Evolutionary conservation across 371 early-diverging fungal genomes (phyloP), one percentile per base, ranked within the genome.

Genomic region (Encephalitozoon cuniculi): DNA sequence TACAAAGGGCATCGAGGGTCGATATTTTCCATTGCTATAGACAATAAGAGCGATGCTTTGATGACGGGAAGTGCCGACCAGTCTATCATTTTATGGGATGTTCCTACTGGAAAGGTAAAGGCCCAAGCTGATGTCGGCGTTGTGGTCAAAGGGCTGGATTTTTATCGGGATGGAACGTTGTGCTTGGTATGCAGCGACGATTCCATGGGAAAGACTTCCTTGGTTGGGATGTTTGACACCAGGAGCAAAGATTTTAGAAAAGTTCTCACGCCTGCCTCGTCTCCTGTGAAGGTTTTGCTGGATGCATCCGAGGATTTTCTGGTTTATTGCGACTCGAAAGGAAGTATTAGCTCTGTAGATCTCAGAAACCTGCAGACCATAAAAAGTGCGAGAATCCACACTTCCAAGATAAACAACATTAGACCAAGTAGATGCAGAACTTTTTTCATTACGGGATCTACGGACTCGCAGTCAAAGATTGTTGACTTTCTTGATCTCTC

Each of bases 21-120:
- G 70, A 87, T 97, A 69, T 93, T 94, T 91, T 89, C 91, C 1
- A 76, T 92, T 46, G 68, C 81, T 12, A 86, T 91, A 73, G 88
- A 88, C 11, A 81, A 87, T 0, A 89, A 90, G 78, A 89, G 89
- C 0, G 69, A 79, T 0, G 74, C 86, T 46, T 79, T 94, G 41
- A 84, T 92, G 49, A 93, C 97, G 18, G 97, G 92, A 44, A 89
- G 94, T 0, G 96, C 94, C 28, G 97, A 97, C 84, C 92, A 91
- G 84, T 88, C 92, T 30, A 89, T 90, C 71, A 91, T 89, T 83
- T 83, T 95, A 68, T 98, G 97, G 97, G 91, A 93, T 81, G 91
- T 95, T 26, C 87, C 88, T 77, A 93, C 91, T 28, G 99, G 97
- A 66, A 89, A 89, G 79, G 86, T 88, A 83, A 88, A 94, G 63